Base-by-base conservation (phyloP, 192 early-diverging fungal genomes). In the Umbelopsis sp. region DNA sequence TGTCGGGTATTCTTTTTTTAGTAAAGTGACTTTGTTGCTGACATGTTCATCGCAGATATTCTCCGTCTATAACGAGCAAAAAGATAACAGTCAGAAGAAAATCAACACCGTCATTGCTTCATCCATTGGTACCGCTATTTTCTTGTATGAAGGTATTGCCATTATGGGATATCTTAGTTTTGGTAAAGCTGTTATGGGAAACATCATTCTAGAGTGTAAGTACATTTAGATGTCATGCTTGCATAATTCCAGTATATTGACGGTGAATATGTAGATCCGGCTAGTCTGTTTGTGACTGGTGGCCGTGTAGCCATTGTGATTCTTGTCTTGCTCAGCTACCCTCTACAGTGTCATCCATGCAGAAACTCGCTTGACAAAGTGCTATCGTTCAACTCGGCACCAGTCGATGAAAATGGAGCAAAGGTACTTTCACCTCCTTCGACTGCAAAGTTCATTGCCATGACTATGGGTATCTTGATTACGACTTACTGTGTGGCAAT, bases 121-220 rank as follows among this genome's bases (percentile, higher is more conserved):
- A 25, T 94, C 97, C 41, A 93, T 97, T 69, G 88, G 89, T 21
- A 86, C 89, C 7, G 89, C 97, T 8, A 85, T 89, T 16, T 74
- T 82, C 6, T 82, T 94, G 5, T 99, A 99, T 80, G 86, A 96
- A 69, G 70, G 89, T 52, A 89, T 99, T 75, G 98, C 89, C 16
- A 84, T 96, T 14, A 76, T 95, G 29, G 98, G 98, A 34, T 99
- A 99, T 78, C 81, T 98, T 22, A 93, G 89, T 26, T 98, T 97
- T 81, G 97, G 96, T 43, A 90, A 90, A 76, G 76, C 79, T 65
- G 94, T 96, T 11, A 76, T 82, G 29, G 86, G 89, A 45, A 98
- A 99, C 65, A 85, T 99, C 59, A 92, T 99, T 56, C 78, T 81
- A 65, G 86, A 82, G 83, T 94, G 91, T 94, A 81, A 81, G 89